phyloP scores from a whole-genome alignment of 805 yeast species.

The Phaffomyces opuntiae region DNA sequence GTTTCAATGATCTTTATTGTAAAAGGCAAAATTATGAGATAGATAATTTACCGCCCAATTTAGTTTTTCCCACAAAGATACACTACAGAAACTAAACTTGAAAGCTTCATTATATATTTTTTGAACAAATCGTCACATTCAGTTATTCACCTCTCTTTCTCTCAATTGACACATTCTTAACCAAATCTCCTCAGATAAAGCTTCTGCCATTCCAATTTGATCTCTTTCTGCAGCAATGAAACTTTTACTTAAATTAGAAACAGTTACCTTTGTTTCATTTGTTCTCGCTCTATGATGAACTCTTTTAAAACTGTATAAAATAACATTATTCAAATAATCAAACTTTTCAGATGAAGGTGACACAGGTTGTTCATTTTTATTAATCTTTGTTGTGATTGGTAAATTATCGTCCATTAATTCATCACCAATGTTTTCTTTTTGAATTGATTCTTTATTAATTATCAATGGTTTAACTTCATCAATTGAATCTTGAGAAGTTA shows the following conservation, averaged over 20 bases:
- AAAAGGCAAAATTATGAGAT: too few relatives aligned
- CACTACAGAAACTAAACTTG: too few relatives aligned
- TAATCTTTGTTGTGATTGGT: neutral
- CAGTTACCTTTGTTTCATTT: constrained; percentile 39
- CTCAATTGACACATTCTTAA: constrained; percentile 25
- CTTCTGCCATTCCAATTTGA: constrained; percentile 61
- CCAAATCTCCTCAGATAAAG: constrained; percentile 58
- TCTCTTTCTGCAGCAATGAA: constrained; percentile 39
- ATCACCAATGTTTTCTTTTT: neutral
- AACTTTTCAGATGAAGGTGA: constrained; percentile 7
- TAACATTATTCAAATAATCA: constrained; percentile 34
- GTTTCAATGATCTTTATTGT: too few relatives aligned
- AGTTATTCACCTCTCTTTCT: neutral
- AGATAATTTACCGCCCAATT: too few relatives aligned
- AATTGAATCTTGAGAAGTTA: constrained; percentile 14
- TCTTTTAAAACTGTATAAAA: constrained; percentile 38
- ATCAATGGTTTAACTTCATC: neutral
- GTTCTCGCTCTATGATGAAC: constrained; percentile 47
- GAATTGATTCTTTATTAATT: too few relatives aligned
- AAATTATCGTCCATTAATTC: neutral
- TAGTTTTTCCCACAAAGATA: too few relatives aligned
- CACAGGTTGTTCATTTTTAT: neutral
- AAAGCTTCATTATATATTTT: too few relatives aligned
- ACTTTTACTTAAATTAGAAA: constrained; percentile 33
- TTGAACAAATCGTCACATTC: too few relatives aligned